Evolutionary conservation across 2,329 filamentous ascomycete genomes (phyloP), one percentile per base, ranked within the genome.

Genomic region (Kalmusia sp.): DNA sequence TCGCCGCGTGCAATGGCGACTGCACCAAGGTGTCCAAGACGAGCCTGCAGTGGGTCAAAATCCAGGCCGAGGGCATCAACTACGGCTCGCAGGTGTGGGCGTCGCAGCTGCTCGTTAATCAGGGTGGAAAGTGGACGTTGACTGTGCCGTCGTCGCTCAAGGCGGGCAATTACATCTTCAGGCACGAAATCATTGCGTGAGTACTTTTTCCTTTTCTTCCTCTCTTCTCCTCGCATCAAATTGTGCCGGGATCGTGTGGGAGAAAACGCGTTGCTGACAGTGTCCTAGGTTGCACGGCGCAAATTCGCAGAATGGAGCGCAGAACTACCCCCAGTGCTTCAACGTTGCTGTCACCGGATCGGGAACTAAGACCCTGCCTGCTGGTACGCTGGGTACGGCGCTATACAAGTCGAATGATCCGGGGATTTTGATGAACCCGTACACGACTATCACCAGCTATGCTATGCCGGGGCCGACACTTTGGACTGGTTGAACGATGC

Each of bases 311-410:
- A 75, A 78, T 45, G 78, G 78, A 17, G 79, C 79, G 6, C 80
- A 78, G 72, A 76, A 73, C 69, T 82, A 78, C 65, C 79, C 72
- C 41, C 77, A 80, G 64, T 82, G 80, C 59, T 64, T 79, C 48
- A 80, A 80, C 64, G 63, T 81, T 21, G 62, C 76, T 47, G 67
- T 82, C 49, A 78, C 77, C 2, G 77, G 77, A 19, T 67, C 68
- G n/a, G 78, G 77, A 30, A 67, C 67, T 37, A 49, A 75, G 71
- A 12, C 69, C 65, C 47, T 58, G 15, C 3, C 74, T 73, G 3
- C 63, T 65, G 84, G 82, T 45, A 77, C 73, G 15, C 60, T 74
- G 11, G 82, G 78, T 52, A 82, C 79, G 9, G 70, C 72, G 47
- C 75, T 86, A 22, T 76, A 74, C 60, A 59, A 55, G 14, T 54